A percentile compares a stretch with the other conserved stretches of the same genome.
Conservation (phyloP, 2,329 filamentous ascomycete species). For the Pyrenochaeta sp. region DNA sequence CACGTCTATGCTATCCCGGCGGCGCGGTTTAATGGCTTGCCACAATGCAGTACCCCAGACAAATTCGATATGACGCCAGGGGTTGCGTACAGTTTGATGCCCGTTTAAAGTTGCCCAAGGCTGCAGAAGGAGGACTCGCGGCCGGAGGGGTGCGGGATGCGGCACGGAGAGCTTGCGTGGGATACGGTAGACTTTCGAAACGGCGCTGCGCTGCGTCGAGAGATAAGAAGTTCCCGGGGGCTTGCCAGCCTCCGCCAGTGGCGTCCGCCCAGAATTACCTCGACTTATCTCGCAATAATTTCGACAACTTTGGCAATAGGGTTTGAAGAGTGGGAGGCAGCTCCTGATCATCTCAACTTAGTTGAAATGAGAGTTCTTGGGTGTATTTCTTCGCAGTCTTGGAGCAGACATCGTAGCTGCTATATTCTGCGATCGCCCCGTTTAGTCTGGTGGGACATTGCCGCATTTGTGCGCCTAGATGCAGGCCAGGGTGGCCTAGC, state of each 20-base stretch:
- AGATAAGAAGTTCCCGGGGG: background rate
- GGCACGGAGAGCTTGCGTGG: conserved; percentile 1
- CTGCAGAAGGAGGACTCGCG: background rate
- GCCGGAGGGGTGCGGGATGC: background rate
- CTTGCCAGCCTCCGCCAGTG: conserved; percentile 1
- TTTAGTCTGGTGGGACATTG: conserved; percentile 5
- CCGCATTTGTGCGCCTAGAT: conserved; percentile 3
- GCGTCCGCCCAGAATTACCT: background rate
- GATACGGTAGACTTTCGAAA: background rate
- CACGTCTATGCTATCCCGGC: background rate
- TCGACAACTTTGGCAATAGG: background rate
- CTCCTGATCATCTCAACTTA: background rate
- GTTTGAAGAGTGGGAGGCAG: background rate
- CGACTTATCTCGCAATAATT: background rate
- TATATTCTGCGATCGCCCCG: background rate
- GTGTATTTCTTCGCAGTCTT: background rate
- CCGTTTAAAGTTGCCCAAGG: background rate
- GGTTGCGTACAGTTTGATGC: background rate
- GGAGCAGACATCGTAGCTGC: background rate
- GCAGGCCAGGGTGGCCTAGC: background rate
- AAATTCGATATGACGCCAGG: background rate
- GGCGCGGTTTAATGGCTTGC: background rate
- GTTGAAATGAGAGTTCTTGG: background rate
- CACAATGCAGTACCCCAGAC: background rate
- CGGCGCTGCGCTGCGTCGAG: background rate